These are phyloP conservation scores for Sclerotinia sclerotiorum DNA, from an alignment of 2,329 filamentous ascomycete species.

Conservation along the genomic window DNA sequence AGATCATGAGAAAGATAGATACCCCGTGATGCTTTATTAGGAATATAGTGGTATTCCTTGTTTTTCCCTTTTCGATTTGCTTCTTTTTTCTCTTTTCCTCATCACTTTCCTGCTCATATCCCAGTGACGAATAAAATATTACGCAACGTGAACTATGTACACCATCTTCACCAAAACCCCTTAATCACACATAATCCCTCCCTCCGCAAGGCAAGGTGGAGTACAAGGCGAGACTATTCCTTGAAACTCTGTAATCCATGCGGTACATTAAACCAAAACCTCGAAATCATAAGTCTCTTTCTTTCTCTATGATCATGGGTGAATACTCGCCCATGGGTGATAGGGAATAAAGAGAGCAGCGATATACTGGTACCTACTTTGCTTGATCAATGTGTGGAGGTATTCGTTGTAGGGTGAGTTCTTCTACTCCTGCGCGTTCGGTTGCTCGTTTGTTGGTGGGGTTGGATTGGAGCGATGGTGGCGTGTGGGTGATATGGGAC, in stretches of 20 bases:
- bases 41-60: slow-evolving; percentile 7
- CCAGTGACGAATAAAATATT: not conserved
- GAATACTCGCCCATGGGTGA: too few relatives aligned
- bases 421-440: too few relatives aligned
- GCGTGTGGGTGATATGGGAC: too few relatives aligned
- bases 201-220: slow-evolving; percentile 73
- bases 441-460: too few relatives aligned
- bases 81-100: not conserved
- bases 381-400: too few relatives aligned
- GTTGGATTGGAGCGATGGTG: too few relatives aligned
- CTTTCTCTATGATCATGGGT: too few relatives aligned
- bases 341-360: too few relatives aligned
- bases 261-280: slow-evolving; percentile 54
- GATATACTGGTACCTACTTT: too few relatives aligned
- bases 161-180: too few relatives aligned
- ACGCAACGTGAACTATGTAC: too few relatives aligned
- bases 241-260: slow-evolving; percentile 76
- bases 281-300: slow-evolving; percentile 1
- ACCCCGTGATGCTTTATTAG: slow-evolving; percentile 8
- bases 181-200: not conserved
- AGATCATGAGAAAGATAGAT: slow-evolving; percentile 19
- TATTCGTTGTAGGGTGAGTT: too few relatives aligned
- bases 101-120: not conserved
- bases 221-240: slow-evolving; percentile 73
- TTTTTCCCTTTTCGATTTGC: slow-evolving; percentile 1